phyloP scores from a whole-genome alignment of 441 rosid species.

The Aleurites moluccanus region DNA sequence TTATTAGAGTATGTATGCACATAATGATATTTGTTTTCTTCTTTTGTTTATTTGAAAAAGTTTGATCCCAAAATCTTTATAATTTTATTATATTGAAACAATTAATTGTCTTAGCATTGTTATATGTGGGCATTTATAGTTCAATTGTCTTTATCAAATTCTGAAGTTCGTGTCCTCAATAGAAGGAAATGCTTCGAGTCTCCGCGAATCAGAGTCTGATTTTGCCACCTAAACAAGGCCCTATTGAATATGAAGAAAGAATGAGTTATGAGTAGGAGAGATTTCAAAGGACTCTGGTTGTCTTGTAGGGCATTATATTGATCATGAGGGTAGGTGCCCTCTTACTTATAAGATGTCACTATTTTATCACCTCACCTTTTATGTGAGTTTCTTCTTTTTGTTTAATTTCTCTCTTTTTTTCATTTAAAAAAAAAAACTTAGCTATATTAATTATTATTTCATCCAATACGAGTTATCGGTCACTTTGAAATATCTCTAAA shows the following conservation, averaged over 20 bases:
- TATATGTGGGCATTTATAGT: no score
- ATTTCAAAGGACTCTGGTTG: conserved; percentile 18
- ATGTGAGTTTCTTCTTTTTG: background rate
- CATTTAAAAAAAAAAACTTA: no score
- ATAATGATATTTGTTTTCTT: no score
- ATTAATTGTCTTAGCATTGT: no score
- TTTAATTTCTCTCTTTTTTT: background rate
- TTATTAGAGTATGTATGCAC: no score
- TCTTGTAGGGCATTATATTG: conserved; percentile 23
- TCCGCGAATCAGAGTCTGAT: conserved; percentile 22
- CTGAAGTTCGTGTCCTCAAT: conserved; percentile 33
- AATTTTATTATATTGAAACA: no score
- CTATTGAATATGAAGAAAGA: background rate
- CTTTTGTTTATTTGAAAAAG: no score
- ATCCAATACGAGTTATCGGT: no score
- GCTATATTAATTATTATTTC: no score
- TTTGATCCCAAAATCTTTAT: no score
- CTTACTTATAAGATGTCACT: conserved; percentile 10
- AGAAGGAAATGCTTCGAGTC: conserved; percentile 20
- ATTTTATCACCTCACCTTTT: conserved; percentile 11
- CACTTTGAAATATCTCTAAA: no score
- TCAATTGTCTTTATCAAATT: conserved; percentile 36
- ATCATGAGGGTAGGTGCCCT: conserved; percentile 44
- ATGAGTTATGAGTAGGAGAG: conserved; percentile 4
- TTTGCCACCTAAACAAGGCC: conserved; percentile 14